Evolutionary conservation across 2,329 filamentous ascomycete genomes (phyloP).

Genomic region (Alternaria sp.): DNA sequence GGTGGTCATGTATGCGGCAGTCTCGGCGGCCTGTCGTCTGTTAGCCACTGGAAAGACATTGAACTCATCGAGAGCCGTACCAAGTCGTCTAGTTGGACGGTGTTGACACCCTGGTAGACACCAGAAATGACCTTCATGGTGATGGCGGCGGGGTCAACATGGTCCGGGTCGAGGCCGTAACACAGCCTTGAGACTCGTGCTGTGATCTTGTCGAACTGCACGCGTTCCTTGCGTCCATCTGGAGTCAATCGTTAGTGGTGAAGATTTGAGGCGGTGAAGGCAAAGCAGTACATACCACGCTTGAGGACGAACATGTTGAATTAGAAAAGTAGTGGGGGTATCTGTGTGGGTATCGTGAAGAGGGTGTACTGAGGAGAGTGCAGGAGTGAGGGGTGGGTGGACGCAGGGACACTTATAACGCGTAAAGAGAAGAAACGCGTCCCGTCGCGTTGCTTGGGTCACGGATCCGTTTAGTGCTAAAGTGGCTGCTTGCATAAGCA

Average conservation of each 20-base stretch:
- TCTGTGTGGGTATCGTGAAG: constrained; percentile 38
- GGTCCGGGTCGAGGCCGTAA: constrained; percentile 93
- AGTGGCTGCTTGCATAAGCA: constrained; percentile 22
- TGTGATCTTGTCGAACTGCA: constrained; percentile 99
- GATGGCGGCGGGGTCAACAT: constrained; percentile 97
- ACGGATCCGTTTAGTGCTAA: constrained; percentile 21
- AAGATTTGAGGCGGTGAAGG: constrained; percentile 29
- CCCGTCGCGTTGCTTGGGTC: constrained; percentile 28
- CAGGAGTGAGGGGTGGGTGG: constrained; percentile 27
- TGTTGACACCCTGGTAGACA: constrained; percentile 98
- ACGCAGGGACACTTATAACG: constrained; percentile 39
- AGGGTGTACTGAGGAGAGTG: constrained; percentile 25
- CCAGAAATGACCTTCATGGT: constrained; percentile 99
- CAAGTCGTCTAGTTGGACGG: constrained; percentile 93
- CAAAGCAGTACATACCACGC: constrained; percentile 45
- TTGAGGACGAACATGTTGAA: constrained; percentile 52
- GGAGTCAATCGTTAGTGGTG: constrained; percentile 32
- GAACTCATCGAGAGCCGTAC: constrained; percentile 61
- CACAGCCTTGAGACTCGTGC: constrained; percentile 96
- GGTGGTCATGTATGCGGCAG: constrained; percentile 99
- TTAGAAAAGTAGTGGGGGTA: constrained; percentile 29
- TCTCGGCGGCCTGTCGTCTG: constrained; percentile 82
- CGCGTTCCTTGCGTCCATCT: constrained; percentile 99
- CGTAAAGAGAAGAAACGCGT: constrained; percentile 27
- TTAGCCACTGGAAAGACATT: constrained; percentile 22